Evolutionary conservation across 495 filamentous ascomycete genomes (phyloP).

Genomic region (Neurospora sp.): DNA sequence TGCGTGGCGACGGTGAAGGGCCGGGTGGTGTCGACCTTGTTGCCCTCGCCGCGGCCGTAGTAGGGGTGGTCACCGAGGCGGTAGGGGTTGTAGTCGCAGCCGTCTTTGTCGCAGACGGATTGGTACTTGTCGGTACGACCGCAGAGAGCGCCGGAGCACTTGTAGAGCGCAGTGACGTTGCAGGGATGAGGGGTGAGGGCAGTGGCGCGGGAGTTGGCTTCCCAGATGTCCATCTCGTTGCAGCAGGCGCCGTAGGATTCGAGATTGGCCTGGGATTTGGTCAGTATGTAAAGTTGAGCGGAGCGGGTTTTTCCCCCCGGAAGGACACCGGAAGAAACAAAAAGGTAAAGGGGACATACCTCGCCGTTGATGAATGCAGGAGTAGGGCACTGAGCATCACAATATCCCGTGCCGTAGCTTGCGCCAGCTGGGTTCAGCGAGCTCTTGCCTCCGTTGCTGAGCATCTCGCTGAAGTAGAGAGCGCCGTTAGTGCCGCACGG

Average conservation of each 20-base stretch:
- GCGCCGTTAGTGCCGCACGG: constrained; percentile 60
- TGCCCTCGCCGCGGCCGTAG: constrained; percentile 30
- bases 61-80: constrained; percentile 43
- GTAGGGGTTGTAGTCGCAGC: constrained; percentile 61
- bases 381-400: constrained; percentile 55
- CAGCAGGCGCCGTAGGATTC: constrained; percentile 45
- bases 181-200: constrained; percentile 50
- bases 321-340: neutral
- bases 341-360: constrained; percentile 17
- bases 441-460: constrained; percentile 39
- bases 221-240: constrained; percentile 58
- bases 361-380: constrained; percentile 50
- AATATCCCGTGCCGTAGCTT: constrained; percentile 60
- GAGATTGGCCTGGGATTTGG: constrained; percentile 33
- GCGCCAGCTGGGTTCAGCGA: constrained; percentile 51
- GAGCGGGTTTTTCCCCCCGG: no score
- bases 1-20: constrained; percentile 56
- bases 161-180: constrained; percentile 37
- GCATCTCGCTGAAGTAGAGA: constrained; percentile 60
- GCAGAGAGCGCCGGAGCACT: constrained; percentile 42
- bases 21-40: constrained; percentile 16
- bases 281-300: neutral
- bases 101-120: constrained; percentile 54
- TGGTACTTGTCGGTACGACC: constrained; percentile 26
- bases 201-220: constrained; percentile 49